Percentiles rank a stretch among this genome's conserved stretches.
phyloP scores from a whole-genome alignment of 2,329 filamentous ascomycete species.

The Fusarium tanahbumbuense region DNA sequence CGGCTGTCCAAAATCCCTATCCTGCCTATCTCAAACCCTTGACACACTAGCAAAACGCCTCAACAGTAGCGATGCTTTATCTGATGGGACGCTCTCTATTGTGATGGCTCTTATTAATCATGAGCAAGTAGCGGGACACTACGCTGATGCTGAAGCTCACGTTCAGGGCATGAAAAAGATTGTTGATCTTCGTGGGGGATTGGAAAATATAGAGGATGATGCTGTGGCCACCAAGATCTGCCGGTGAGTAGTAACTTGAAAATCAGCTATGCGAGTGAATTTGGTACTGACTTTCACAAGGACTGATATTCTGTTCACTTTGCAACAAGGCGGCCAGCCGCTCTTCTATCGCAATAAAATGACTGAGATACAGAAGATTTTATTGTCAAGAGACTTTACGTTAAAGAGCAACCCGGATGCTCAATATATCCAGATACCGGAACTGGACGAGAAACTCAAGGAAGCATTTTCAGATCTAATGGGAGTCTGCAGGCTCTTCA shows the following conservation, averaged over 20 bases:
- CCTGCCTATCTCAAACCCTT: conserved; percentile 9
- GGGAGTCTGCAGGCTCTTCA: not conserved
- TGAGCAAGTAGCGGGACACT: conserved; percentile 3
- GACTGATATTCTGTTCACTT: conserved; percentile 11
- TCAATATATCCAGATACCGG: fast-evolving
- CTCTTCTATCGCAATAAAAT: not conserved
- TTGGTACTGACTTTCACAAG: not conserved
- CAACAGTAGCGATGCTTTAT: not conserved
- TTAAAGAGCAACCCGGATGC: not conserved
- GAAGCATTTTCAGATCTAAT: not conserved
- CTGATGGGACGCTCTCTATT: not conserved
- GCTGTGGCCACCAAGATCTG: not conserved
- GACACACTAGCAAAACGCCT: not conserved
- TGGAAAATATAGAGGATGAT: not conserved
- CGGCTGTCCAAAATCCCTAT: not conserved
- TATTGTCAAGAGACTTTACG: not conserved
- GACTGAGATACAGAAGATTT: fast-evolving
- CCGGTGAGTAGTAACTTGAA: not conserved
- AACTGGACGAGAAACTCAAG: fast-evolving
- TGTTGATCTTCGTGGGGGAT: conserved; percentile 6
- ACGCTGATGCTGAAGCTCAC: not conserved
- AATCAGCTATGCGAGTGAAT: fast-evolving
- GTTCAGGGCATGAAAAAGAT: conserved; percentile 1
- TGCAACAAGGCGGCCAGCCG: not conserved
- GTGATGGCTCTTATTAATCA: conserved; percentile 11